Base-by-base conservation (phyloP, 1,284 basidiomycete species). In the Apiotrichum akiyoshidainum region DNA sequence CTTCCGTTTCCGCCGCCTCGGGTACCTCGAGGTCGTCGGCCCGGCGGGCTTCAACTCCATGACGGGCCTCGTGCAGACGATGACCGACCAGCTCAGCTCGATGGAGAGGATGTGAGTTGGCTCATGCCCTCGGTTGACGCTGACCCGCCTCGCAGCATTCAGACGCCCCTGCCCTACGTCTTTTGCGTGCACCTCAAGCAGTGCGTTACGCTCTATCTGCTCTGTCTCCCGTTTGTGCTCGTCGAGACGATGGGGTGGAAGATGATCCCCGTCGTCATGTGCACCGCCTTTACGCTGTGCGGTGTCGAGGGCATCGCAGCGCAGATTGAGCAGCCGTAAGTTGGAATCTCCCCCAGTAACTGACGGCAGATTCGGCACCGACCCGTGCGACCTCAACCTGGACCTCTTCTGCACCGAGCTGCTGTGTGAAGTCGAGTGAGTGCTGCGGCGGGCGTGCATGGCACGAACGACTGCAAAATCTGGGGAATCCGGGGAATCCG, bases 171-270 rank as follows among this genome's bases (percentile, higher is more conserved):
- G 17, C 76, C 75, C 2, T 73, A 73, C 61, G 66, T 77, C 50
- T 74, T 76, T 60, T 84, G 88, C 44, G 89, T 94, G 63, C 92
- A 95, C 76, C 81, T 95, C 68, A 95, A 95, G 76, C 92, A 95
- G 84, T 90, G 88, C 63, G 88, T 92, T n/a, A 87, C 87, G 2
- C 78, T 93, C 1, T 92, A 93, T 77, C 83, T 94, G 13, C 92
- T 92, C 71, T 85, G 88, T 45, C 81, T 94, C 19, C 92, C 92
- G 2, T 85, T 92, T 67, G 89, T 88, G 7, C 82, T 94, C 34
- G 84, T 92, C 49, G 83, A 84, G 40, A 50, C 59, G 52, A 68
- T 70, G 65, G 74, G 86, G 16, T 92, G 88, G 89, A 83, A 83
- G 49, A 89, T 87, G 72, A 81, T 94, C 19, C 88, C 88, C n/a